Conservation (phyloP, 2,329 filamentous ascomycete genomes). For the Cercospora sojina region DNA sequence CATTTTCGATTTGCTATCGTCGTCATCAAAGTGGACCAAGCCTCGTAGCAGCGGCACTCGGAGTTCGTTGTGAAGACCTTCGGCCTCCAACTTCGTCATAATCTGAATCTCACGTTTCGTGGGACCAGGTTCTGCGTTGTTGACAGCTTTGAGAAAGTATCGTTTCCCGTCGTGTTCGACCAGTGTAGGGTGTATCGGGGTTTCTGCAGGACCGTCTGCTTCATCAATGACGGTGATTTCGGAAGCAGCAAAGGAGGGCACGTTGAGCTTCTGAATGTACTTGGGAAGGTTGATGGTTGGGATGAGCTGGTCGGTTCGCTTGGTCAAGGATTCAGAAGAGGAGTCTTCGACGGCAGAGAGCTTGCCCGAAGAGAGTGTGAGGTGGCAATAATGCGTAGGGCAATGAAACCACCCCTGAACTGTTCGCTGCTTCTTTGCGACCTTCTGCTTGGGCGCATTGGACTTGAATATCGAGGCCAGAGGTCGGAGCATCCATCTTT, state of each 20-base stretch:
- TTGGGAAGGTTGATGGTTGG: slow-evolving; percentile 38
- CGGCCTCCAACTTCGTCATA: slow-evolving; percentile 33
- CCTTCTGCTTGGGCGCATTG: slow-evolving; percentile 2
- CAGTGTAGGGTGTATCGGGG: slow-evolving; percentile 32
- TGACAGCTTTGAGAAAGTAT: slow-evolving; percentile 40
- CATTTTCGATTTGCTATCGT: slow-evolving; percentile 25
- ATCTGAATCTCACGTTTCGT: slow-evolving; percentile 39
- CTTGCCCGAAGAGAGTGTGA: slow-evolving; percentile 29
- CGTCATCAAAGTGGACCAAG: slow-evolving; percentile 29
- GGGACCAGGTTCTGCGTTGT: slow-evolving; percentile 32
- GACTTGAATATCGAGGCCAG: slow-evolving; percentile 23
- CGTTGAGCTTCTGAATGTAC: slow-evolving; percentile 35
- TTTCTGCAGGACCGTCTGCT: slow-evolving; percentile 27
- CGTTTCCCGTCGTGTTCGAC: slow-evolving; percentile 23
- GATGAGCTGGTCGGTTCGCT: slow-evolving; percentile 30
- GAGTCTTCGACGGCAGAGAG: slow-evolving; percentile 31
- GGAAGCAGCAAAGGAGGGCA: slow-evolving; percentile 28
- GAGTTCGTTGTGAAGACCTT: slow-evolving; percentile 33
- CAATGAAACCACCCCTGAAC: slow-evolving; percentile 37
- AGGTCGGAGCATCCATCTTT: slow-evolving; percentile 36
- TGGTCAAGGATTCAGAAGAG: slow-evolving; percentile 18
- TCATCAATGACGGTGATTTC: slow-evolving; percentile 31
- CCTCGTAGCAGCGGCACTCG: slow-evolving; percentile 35
- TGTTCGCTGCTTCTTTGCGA: slow-evolving; percentile 17
- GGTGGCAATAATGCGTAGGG: slow-evolving; percentile 34